These are phyloP conservation scores for Paragyromitra xinjiangensis DNA, from an alignment of 495 filamentous ascomycete genomes.

Conservation along the genomic window DNA sequence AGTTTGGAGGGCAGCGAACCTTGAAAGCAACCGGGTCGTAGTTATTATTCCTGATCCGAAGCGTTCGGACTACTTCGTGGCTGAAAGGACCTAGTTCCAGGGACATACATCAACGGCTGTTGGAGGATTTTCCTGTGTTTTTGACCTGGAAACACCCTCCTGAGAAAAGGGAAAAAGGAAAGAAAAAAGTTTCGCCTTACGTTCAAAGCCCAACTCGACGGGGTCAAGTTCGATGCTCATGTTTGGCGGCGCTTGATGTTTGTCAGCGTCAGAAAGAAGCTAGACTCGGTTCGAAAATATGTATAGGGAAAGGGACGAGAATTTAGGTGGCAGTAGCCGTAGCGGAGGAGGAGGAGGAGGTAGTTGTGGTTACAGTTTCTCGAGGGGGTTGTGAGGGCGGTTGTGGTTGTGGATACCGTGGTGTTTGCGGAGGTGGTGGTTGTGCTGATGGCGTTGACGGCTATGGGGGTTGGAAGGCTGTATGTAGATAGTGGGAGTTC, in stretches of 20 bases:
- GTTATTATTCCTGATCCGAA: slow-evolving; percentile 81
- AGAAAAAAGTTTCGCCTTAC: slow-evolving; percentile 65
- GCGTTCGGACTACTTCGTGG: slow-evolving; percentile 83
- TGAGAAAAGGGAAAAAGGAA: neutral
- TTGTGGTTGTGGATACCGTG: slow-evolving; percentile 17
- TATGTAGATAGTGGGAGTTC: slow-evolving; percentile 31
- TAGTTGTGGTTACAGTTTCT: slow-evolving; percentile 18
- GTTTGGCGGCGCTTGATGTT: slow-evolving; percentile 47
- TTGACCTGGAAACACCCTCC: neutral
- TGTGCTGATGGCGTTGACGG: slow-evolving; percentile 5
- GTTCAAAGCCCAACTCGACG: slow-evolving; percentile 87
- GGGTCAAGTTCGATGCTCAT: slow-evolving; percentile 97
- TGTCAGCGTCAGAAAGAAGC: slow-evolving; percentile 24
- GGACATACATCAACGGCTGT: slow-evolving; percentile 24
- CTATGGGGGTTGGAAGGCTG: slow-evolving; percentile 35
- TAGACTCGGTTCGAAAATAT: slow-evolving; percentile 48
- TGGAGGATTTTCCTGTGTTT: slow-evolving; percentile 1
- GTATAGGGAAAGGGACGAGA: slow-evolving; percentile 30
- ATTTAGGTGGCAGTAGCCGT: slow-evolving; percentile 10
- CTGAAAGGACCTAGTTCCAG: slow-evolving; percentile 81
- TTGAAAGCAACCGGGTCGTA: slow-evolving; percentile 90
- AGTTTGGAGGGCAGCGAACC: slow-evolving; percentile 64
- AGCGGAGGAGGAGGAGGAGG: slow-evolving; percentile 1
- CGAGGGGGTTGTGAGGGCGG: slow-evolving; percentile 18
- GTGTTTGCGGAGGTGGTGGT: slow-evolving; percentile 27